A percentile compares a stretch with the other conserved stretches of the same genome.
phyloP scores from a whole-genome alignment of 139 green algal genomes.

The Pleodorina starrii region DNA sequence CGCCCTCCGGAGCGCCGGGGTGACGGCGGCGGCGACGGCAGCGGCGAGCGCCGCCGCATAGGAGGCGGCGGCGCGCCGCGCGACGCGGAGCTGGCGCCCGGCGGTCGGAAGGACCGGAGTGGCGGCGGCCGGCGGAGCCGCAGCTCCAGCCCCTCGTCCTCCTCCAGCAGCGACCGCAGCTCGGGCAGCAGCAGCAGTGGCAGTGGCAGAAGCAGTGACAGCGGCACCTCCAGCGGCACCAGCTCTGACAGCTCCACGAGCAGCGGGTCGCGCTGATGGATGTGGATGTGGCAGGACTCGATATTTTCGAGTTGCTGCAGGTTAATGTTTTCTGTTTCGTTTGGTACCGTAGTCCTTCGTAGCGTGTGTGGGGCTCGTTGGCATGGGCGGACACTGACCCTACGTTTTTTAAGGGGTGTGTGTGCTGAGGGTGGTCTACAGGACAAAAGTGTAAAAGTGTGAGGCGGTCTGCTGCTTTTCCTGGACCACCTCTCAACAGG shows the following conservation, averaged over 20 bases:
- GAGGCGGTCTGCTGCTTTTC: too few relatives aligned
- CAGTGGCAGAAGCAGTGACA: not conserved
- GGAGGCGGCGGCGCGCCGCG: not conserved
- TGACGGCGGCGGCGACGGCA: not conserved
- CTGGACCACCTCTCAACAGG: too few relatives aligned
- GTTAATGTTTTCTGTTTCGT: too few relatives aligned
- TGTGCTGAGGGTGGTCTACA: too few relatives aligned
- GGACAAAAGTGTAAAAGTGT: too few relatives aligned
- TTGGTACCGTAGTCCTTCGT: too few relatives aligned
- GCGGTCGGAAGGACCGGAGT: not conserved
- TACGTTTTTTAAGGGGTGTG: too few relatives aligned
- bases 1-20: not conserved
- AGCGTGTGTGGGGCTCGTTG: too few relatives aligned
- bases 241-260: conserved; percentile 9
- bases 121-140: not conserved
- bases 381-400: too few relatives aligned
- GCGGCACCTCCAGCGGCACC: conserved; percentile 5
- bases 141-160: conserved; percentile 19
- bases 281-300: not conserved
- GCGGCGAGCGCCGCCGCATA: not conserved
- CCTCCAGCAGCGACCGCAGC: not conserved
- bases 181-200: not conserved
- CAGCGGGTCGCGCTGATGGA: conserved; percentile 12
- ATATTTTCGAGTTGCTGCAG: too few relatives aligned
- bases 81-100: not conserved